phyloP scores from a whole-genome alignment of 495 filamentous ascomycete species.

The Talaromyces adpressus region DNA sequence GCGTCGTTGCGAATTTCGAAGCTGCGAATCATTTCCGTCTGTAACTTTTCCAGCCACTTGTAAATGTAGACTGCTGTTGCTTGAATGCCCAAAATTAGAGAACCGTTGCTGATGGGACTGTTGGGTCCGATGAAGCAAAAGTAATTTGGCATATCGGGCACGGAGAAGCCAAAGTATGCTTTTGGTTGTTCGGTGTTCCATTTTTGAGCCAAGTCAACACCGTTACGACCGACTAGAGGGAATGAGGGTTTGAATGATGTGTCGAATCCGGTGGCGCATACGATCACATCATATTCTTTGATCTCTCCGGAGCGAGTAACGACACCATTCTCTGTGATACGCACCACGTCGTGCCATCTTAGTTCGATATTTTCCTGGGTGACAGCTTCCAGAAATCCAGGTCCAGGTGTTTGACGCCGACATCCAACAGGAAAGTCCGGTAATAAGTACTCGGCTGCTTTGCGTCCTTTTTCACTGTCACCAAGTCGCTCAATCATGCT shows the following conservation, averaged over 20 bases:
- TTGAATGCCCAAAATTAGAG: conserved; percentile 24
- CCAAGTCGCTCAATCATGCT: no score
- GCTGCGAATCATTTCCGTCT: conserved; percentile 12
- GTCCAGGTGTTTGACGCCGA: no score
- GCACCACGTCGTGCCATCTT: conserved; percentile 31
- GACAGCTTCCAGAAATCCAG: no score
- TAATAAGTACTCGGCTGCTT: no score
- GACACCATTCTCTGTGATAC: conserved; percentile 40
- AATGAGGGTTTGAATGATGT: conserved; percentile 43
- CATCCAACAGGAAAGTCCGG: neutral
- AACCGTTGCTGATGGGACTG: conserved; percentile 29
- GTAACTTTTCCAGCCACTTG: conserved; percentile 26
- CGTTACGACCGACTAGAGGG: conserved; percentile 42
- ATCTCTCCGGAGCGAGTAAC: conserved; percentile 39
- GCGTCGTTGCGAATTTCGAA: no score
- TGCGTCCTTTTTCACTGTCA: no score
- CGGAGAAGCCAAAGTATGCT: conserved; percentile 48
- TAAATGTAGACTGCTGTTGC: conserved; percentile 33
- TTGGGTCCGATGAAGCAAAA: conserved; percentile 48
- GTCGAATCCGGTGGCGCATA: conserved; percentile 52
- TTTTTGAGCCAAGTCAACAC: conserved; percentile 37
- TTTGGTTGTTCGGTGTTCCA: conserved; percentile 48
- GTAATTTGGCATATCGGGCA: conserved; percentile 60
- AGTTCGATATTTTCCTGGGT: conserved; percentile 38
- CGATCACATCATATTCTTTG: conserved; percentile 30